These are phyloP conservation scores for Westerdykella aurantiaca DNA, from an alignment of 2,329 filamentous ascomycete genomes.

Conservation along the genomic window DNA sequence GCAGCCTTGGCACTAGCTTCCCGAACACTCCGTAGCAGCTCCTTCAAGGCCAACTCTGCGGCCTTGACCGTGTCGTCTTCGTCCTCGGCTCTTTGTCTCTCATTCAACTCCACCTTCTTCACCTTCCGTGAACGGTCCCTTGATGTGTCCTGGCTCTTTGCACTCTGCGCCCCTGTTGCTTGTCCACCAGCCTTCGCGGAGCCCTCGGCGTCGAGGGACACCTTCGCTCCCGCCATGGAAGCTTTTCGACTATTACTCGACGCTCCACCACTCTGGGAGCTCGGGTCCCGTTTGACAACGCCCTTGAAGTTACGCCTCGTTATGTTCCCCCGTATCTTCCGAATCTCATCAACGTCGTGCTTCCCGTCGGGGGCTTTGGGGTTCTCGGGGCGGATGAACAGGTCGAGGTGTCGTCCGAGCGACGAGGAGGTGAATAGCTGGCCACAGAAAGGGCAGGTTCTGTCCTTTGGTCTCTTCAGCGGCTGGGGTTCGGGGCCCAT, in stretches of 20 bases:
- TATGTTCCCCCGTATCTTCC: constrained; percentile 74
- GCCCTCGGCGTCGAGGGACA: constrained; percentile 20
- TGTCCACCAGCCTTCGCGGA: constrained; percentile 21
- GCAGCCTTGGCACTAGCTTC: constrained; percentile 56
- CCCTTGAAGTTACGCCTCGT: constrained; percentile 75
- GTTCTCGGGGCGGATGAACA: constrained; percentile 91
- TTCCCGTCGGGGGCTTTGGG: constrained; percentile 80
- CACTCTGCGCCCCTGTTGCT: constrained; percentile 60
- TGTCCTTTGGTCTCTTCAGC: constrained; percentile 66
- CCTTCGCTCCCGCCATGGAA: constrained; percentile 20
- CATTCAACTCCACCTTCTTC: constrained; percentile 57
- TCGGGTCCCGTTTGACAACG: neutral
- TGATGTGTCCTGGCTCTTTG: constrained; percentile 57
- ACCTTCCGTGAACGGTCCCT: constrained; percentile 31
- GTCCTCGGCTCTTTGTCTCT: constrained; percentile 59
- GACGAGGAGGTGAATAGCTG: constrained; percentile 92
- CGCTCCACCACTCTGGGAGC: constrained; percentile 43
- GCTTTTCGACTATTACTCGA: constrained; percentile 45
- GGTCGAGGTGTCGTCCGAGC: constrained; percentile 84
- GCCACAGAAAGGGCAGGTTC: constrained; percentile 78
- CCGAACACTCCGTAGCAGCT: constrained; percentile 73
- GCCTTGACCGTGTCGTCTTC: constrained; percentile 75
- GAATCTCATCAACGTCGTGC: constrained; percentile 85
- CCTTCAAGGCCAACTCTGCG: constrained; percentile 76
- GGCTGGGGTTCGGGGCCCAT: constrained; percentile 20